Percentiles rank a stretch among this genome's conserved stretches.
Conservation (phyloP, 2,329 filamentous ascomycete genomes). For the Colletotrichum spaethianum region DNA sequence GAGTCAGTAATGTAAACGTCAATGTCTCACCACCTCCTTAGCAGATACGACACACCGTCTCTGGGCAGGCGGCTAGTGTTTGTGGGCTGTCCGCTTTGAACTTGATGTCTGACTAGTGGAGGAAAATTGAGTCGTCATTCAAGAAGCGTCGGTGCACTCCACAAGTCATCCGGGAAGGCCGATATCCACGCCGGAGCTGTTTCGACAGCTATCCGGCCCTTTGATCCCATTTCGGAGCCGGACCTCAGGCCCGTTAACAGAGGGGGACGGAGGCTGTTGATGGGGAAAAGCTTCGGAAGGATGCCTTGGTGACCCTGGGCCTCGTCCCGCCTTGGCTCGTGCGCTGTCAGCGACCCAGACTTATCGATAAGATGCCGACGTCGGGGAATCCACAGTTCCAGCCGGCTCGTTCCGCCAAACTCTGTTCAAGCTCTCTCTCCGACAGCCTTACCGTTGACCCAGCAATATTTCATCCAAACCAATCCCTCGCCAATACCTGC, state of each 20-base stretch:
- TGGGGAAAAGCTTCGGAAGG: neutral
- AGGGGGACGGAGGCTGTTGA: neutral
- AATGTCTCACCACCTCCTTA: neutral
- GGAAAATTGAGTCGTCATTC: neutral
- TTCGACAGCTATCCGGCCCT: neutral
- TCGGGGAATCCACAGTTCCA: neutral
- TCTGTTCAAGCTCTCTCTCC: slow-evolving; percentile 23
- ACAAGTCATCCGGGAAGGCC: neutral
- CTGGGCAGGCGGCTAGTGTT: neutral
- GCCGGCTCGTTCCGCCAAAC: slow-evolving; percentile 34
- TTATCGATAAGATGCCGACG: slow-evolving; percentile 35
- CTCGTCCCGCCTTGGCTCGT: slow-evolving; percentile 2
- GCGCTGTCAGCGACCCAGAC: neutral
- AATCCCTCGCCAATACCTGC: neutral
- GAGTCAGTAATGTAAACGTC: neutral
- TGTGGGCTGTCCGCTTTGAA: neutral
- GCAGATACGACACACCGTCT: neutral
- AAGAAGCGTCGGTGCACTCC: neutral
- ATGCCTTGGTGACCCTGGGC: slow-evolving; percentile 1
- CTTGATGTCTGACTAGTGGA: neutral
- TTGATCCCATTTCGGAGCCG: neutral
- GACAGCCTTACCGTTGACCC: neutral
- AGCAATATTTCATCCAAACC: neutral
- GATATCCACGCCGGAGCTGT: neutral
- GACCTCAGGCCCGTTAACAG: neutral